A percentile compares a stretch with the other conserved stretches of the same genome.
Conservation (phyloP, 257 asterid species). For the Solanum ossicruentum region DNA sequence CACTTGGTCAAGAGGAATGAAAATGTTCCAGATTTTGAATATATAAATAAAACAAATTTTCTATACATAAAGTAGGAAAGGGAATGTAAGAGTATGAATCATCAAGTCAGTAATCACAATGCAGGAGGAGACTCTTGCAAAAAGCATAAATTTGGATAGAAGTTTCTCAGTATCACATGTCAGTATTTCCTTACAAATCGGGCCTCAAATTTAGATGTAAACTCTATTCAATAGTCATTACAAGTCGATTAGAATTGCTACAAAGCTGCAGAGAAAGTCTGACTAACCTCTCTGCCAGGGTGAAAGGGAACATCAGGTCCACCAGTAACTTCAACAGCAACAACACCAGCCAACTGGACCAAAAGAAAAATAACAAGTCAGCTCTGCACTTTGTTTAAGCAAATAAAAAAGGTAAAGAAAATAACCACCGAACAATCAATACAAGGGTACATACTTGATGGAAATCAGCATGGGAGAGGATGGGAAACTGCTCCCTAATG, state of each 20-base stretch:
- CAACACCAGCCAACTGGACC: constrained; percentile 73
- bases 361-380: not conserved
- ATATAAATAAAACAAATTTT: not conserved
- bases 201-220: not conserved
- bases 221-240: not conserved
- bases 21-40: not conserved
- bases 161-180: not conserved
- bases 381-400: too few relatives aligned
- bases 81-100: not conserved
- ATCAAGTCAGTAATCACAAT: not conserved
- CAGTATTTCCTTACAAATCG: not conserved
- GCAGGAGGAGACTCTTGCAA: not conserved
- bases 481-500: constrained; percentile 61
- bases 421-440: not conserved
- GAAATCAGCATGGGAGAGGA: constrained; percentile 55
- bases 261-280: not conserved
- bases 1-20: not conserved
- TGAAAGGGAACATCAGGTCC: constrained; percentile 92
- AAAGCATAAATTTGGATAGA: not conserved
- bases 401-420: too few relatives aligned
- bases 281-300: constrained; percentile 64
- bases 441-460: constrained; percentile 34
- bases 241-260: not conserved
- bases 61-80: not conserved
- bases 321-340: constrained; percentile 90